phyloP scores from a whole-genome alignment of 2,329 filamentous ascomycete genomes.

The Fulvia fulva region DNA sequence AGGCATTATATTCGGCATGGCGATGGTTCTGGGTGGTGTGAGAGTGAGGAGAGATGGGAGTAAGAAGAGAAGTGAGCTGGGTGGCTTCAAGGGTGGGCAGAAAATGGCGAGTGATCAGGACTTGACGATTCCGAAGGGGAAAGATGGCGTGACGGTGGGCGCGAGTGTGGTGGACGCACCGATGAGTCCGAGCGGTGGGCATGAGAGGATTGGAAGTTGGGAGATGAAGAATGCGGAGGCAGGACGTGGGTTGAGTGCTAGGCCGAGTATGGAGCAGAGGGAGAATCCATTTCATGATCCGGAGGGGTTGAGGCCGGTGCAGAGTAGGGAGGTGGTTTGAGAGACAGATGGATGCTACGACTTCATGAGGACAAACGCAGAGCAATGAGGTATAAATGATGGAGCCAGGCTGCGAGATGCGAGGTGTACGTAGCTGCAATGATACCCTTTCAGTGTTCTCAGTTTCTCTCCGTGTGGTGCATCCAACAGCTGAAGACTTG shows the following conservation, averaged over 20 bases:
- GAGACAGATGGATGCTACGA: background rate
- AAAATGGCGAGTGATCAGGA: slow-evolving; percentile 56
- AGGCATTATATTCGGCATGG: slow-evolving; percentile 39
- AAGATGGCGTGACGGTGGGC: slow-evolving; percentile 32
- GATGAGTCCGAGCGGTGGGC: slow-evolving; percentile 28
- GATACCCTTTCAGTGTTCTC: slow-evolving; percentile 1
- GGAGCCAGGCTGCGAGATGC: background rate
- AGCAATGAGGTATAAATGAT: background rate
- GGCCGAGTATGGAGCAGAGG: slow-evolving; percentile 43
- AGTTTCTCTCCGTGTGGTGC: no score
- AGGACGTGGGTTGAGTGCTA: slow-evolving; percentile 26
- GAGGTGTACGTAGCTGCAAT: background rate
- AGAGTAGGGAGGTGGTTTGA: slow-evolving; percentile 48
- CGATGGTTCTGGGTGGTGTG: slow-evolving; percentile 45
- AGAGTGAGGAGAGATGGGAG: slow-evolving; percentile 39
- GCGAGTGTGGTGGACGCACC: slow-evolving; percentile 33
- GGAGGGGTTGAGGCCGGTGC: slow-evolving; percentile 40
- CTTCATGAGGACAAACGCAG: background rate
- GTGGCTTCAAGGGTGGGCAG: slow-evolving; percentile 54
- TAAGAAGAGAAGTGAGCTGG: slow-evolving; percentile 33
- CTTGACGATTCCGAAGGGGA: slow-evolving; percentile 45
- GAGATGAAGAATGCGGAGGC: slow-evolving; percentile 45
- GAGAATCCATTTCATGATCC: slow-evolving; percentile 38
- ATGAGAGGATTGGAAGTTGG: slow-evolving; percentile 57
- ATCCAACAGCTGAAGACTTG: background rate